Conservation (phyloP, 1,284 basidiomycete species). For the Fomitopsis betulina region DNA sequence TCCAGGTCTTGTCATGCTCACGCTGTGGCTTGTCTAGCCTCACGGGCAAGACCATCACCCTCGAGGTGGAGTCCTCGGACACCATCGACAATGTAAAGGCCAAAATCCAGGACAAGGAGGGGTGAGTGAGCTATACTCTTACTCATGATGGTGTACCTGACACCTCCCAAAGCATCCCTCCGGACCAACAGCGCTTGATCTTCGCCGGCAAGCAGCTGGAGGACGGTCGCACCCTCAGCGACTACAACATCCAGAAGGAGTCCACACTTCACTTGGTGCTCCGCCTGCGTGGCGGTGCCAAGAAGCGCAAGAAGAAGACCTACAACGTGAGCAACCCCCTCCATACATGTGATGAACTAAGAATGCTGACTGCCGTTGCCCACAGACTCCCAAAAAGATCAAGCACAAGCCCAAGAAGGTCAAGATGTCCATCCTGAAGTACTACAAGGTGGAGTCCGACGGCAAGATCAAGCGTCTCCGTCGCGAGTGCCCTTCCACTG, state of each 20-base stretch:
- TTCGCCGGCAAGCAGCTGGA: conserved; percentile 99
- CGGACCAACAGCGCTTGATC: conserved; percentile 97
- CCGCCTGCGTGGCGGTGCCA: conserved; percentile 92
- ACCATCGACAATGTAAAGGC: conserved; percentile 98
- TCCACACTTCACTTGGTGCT: conserved; percentile 95
- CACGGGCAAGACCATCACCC: conserved; percentile 98
- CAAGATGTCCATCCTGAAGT: conserved; percentile 99
- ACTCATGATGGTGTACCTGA: background rate
- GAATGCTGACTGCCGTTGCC: background rate
- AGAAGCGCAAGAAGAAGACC: conserved; percentile 99
- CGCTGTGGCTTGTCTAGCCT: conserved; percentile 51
- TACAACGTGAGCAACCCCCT: conserved; percentile 65
- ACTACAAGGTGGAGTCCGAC: conserved; percentile 99
- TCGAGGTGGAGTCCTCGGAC: conserved; percentile 95
- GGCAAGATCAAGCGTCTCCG: conserved; percentile 99
- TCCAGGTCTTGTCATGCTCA: background rate
- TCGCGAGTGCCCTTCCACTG: conserved; percentile 89
- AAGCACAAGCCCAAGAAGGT: conserved; percentile 99
- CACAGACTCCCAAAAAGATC: conserved; percentile 97
- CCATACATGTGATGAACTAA: background rate
- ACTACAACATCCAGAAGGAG: conserved; percentile 97
- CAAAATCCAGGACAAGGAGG: conserved; percentile 96
- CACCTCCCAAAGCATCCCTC: conserved; percentile 63
- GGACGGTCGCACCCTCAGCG: conserved; percentile 85
- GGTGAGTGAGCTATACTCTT: conserved; percentile 42